A percentile compares a stretch with the other conserved stretches of the same genome.
Conservation (phyloP, 2,329 filamentous ascomycete species). For the Dactylellina leptospora region DNA sequence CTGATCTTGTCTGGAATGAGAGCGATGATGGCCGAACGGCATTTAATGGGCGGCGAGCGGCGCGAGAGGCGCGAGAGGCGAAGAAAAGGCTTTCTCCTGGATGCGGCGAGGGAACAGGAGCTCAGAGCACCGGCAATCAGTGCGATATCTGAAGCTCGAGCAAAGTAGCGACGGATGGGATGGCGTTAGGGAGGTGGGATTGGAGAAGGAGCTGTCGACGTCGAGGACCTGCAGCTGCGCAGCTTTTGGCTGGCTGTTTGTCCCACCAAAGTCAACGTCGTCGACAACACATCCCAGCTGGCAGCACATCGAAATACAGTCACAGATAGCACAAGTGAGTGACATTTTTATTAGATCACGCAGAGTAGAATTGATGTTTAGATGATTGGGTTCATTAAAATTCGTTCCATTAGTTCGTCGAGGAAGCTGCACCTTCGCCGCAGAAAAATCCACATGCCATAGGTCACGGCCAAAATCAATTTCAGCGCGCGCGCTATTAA, state of each 20-base stretch:
- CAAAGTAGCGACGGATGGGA: background rate
- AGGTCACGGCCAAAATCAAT: background rate
- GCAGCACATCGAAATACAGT: slow-evolving; percentile 4
- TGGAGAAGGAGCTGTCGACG: background rate
- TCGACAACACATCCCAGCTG: slow-evolving; percentile 27
- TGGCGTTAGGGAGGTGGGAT: background rate
- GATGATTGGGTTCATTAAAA: slow-evolving; percentile 12
- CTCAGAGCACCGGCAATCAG: slow-evolving; percentile 8
- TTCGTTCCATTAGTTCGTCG: background rate
- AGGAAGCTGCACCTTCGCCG: background rate
- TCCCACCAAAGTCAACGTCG: background rate
- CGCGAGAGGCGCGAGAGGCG: background rate
- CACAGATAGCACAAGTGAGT: too few relatives aligned
- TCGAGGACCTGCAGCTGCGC: background rate
- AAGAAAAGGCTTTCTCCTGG: background rate
- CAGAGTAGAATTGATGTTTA: background rate
- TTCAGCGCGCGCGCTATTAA: too few relatives aligned
- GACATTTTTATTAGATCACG: too few relatives aligned
- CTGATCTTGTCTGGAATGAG: slow-evolving; percentile 47
- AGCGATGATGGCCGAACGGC: slow-evolving; percentile 49
- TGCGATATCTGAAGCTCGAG: slow-evolving; percentile 8
- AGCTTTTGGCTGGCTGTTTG: background rate
- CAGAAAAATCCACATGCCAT: background rate
- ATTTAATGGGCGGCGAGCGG: slow-evolving; percentile 28
- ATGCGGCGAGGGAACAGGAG: background rate